phyloP scores from a whole-genome alignment of 208 protist species.

The Acanthamoeba rhysodes region DNA sequence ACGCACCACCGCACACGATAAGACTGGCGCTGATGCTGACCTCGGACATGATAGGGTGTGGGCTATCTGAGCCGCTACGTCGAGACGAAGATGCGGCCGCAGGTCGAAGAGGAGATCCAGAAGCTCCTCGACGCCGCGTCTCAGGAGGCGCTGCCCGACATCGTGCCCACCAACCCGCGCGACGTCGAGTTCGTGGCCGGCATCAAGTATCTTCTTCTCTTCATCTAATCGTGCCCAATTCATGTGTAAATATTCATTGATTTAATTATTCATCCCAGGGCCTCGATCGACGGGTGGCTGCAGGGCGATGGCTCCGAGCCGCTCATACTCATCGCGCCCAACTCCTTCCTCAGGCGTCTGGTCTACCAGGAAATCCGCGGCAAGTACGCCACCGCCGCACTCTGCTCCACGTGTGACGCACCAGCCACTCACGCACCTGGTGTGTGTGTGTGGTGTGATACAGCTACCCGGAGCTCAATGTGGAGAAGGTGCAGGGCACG shows the following conservation, averaged over 20 bases:
- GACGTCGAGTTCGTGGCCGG: constrained; percentile 11
- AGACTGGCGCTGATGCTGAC: too few relatives aligned
- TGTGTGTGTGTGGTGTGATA: not conserved
- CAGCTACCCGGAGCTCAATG: constrained; percentile 18
- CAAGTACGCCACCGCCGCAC: not conserved
- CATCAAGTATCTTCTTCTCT: not conserved
- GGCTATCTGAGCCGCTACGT: constrained; percentile 30
- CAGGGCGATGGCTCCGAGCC: not conserved
- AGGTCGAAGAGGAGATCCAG: constrained; percentile 30
- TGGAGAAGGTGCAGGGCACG: constrained; percentile 12
- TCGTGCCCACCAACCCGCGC: constrained; percentile 7
- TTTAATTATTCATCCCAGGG: too few relatives aligned
- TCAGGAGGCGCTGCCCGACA: constrained; percentile 6
- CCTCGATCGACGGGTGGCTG: not conserved
- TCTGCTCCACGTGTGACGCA: not conserved
- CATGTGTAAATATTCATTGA: too few relatives aligned
- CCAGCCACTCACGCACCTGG: not conserved
- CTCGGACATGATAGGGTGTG: too few relatives aligned
- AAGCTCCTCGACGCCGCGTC: not conserved
- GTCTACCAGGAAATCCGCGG: not conserved
- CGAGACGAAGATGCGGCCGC: not conserved
- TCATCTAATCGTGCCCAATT: too few relatives aligned
- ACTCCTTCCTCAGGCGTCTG: constrained; percentile 21
- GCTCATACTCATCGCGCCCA: constrained; percentile 4
- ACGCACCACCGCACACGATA: not conserved